Evolutionary conservation across 306 rosid genomes (phyloP).

Genomic region (Lupinus albus): DNA sequence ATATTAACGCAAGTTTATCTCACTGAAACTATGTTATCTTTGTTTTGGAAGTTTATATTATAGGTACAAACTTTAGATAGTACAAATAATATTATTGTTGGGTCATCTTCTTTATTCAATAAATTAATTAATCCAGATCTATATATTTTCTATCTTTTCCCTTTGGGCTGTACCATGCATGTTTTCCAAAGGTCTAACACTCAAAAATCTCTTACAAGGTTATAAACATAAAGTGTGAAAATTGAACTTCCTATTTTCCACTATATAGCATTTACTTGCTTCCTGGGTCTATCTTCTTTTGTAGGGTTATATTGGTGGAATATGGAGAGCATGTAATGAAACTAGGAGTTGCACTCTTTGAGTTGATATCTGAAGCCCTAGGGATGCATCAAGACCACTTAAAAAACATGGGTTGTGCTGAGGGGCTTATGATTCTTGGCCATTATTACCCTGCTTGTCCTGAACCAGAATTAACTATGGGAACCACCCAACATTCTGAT

Average conservation of each 20-base stretch:
- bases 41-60: neutral
- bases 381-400: conserved; percentile 37
- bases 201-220: neutral
- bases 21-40: too few species aligned
- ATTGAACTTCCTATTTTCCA: too few species aligned
- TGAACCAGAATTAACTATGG: conserved; percentile 44
- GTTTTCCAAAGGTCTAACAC: neutral
- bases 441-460: conserved; percentile 52
- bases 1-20: too few species aligned
- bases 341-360: conserved; percentile 30
- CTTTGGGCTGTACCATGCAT: too few species aligned
- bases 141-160: too few species aligned
- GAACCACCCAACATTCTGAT: conserved; percentile 39
- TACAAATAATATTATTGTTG: too few species aligned
- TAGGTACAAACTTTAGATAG: too few species aligned
- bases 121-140: too few species aligned
- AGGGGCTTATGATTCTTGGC: conserved; percentile 14
- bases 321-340: conserved; percentile 40
- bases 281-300: neutral
- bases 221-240: too few species aligned
- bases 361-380: conserved; percentile 42
- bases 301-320: conserved; percentile 45
- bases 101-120: too few species aligned
- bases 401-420: conserved; percentile 36
- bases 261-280: neutral